Evolutionary conservation across 331 rosid genomes (phyloP), one percentile per base, ranked within the genome.

Genomic region (Acacia concinna): DNA sequence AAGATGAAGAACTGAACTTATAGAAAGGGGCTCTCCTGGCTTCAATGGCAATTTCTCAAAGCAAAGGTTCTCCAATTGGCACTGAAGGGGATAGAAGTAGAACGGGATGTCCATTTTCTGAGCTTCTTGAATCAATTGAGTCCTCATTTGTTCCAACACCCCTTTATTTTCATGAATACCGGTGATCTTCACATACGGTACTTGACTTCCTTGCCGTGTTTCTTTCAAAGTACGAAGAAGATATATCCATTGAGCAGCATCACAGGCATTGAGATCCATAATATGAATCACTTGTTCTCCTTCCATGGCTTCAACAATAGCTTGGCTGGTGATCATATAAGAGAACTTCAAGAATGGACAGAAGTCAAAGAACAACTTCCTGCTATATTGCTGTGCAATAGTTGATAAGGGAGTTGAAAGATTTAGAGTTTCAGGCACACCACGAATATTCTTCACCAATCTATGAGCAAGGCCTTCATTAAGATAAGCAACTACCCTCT

Each of bases 1-100:
- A 38, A 89, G 86, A 69, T 89, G 90, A 65, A 89, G 90, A 4
- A 91, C 84, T 7, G 89, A 88, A 77, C 94, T 89, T 0, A 91
- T 85, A 8, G 90, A 97, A 47, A 93, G 85, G 40, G 91, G 91
- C 74, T 91, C 97, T n/a, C 97, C 97, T 18, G 89, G 83, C 76
- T 83, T 82, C n/a, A 91, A 68, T 38, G 80, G 88, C 85, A 93
- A 85, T 2, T 69, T 85, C 69, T 85, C 93, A 17, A 91, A 60
- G 68, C 81, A 83, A 21, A 93, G 88, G 68, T 81, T 75, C 70
- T 91, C 96, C 79, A 91, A 78, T 72, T 72, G 86, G 85, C 90
- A 70, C 1, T 84, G 89, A 30, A 91, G 34, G 2, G 87, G 37
- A 64, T 73, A 83, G 83, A 93, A 93, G 51, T 84, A 82, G 40